phyloP scores from a whole-genome alignment of 352 stramenopile species.

The Pythium scleroteichum region DNA sequence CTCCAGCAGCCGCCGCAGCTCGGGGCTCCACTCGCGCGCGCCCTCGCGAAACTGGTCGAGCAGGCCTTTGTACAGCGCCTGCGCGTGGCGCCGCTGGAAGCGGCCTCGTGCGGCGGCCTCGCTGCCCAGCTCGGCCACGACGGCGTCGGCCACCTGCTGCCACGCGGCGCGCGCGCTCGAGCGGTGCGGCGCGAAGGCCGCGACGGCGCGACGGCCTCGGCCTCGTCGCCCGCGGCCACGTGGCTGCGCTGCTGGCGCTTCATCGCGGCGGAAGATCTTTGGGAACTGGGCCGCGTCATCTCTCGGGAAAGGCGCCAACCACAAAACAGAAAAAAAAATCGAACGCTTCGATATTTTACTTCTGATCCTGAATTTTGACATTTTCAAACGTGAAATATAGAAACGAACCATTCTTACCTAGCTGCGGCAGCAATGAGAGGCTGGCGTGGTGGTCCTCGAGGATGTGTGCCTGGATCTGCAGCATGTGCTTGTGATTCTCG shows the following conservation, averaged over 20 bases:
- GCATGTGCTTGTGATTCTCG: too few species aligned
- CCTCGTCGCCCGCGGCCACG: conserved; percentile 2
- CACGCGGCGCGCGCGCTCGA: neutral
- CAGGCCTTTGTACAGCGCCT: conserved; percentile 7
- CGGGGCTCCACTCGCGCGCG: neutral
- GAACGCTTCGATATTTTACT: neutral
- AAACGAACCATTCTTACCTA: neutral
- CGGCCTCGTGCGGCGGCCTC: neutral
- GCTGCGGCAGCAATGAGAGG: too few species aligned
- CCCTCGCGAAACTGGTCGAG: neutral
- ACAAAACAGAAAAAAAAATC: neutral
- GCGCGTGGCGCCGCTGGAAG: conserved; percentile 3
- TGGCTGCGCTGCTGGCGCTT: conserved; percentile 3
- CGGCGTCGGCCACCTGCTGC: conserved; percentile 9
- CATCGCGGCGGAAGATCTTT: too few species aligned
- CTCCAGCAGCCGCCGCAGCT: conserved; percentile 1
- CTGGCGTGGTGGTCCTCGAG: too few species aligned
- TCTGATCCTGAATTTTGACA: too few species aligned
- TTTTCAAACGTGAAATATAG: neutral
- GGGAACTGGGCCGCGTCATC: too few species aligned
- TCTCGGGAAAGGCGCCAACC: neutral
- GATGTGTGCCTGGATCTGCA: too few species aligned
- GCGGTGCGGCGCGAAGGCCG: neutral
- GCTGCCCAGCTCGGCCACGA: conserved; percentile 1
- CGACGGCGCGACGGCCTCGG: conserved; percentile 6